Percentiles rank a stretch among this genome's conserved stretches.
These are phyloP conservation scores for Colletotrichum horii DNA, from an alignment of 2,329 filamentous ascomycete species.

Conservation along the genomic window DNA sequence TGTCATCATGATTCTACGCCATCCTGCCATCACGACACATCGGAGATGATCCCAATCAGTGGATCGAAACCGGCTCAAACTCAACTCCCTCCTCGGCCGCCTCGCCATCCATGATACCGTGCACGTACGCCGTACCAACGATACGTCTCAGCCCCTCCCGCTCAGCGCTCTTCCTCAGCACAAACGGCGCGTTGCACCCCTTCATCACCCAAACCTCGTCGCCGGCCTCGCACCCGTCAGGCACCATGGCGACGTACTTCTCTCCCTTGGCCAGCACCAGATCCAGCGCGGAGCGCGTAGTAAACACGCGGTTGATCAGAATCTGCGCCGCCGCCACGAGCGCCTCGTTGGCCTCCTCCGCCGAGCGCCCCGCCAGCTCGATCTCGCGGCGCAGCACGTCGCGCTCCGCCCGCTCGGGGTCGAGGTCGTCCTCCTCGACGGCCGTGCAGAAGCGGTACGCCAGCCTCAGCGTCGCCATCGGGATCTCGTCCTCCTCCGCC, in stretches of 20 bases:
- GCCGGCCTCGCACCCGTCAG: conserved; percentile 4
- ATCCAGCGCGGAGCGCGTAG: conserved; percentile 10
- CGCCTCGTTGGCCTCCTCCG: conserved; percentile 15
- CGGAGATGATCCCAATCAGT: neutral
- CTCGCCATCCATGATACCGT: conserved; percentile 16
- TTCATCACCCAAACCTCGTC: conserved; percentile 19
- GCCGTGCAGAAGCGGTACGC: conserved; percentile 15
- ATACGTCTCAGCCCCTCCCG: conserved; percentile 6
- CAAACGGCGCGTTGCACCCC: conserved; percentile 19
- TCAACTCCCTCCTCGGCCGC: neutral
- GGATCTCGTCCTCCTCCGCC: neutral
- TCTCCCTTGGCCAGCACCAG: conserved; percentile 7
- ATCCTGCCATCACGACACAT: fast-evolving
- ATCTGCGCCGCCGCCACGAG: conserved; percentile 18
- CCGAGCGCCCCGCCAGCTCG: neutral
- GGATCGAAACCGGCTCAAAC: conserved; percentile 11
- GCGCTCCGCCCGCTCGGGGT: conserved; percentile 1
- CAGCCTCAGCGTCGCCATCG: conserved; percentile 14
- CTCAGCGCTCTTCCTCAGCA: conserved; percentile 14
- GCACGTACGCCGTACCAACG: conserved; percentile 16
- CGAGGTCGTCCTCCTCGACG: conserved; percentile 15
- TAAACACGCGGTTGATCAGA: conserved; percentile 12
- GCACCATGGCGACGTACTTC: conserved; percentile 15
- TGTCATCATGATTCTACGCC: neutral
- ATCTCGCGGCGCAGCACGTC: conserved; percentile 8